Conservation (phyloP, 1,139 yeast species). For the Blastobotrys aristatus region DNA sequence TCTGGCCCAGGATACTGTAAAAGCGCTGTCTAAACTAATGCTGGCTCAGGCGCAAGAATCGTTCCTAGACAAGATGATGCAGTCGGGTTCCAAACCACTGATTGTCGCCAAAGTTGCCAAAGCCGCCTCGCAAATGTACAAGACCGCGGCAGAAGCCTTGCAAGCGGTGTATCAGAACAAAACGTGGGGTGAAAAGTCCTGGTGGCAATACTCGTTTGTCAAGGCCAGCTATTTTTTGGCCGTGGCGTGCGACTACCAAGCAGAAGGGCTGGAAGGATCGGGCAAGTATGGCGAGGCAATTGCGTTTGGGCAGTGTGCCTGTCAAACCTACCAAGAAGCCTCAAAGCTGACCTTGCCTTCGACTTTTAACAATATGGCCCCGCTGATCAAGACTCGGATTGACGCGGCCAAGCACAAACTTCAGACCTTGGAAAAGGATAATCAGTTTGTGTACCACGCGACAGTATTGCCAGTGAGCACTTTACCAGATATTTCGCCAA, state of each 20-base stretch:
- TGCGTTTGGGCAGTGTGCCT: conserved; percentile 56
- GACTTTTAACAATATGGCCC: conserved; percentile 21
- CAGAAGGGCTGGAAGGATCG: conserved; percentile 44
- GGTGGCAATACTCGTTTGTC: conserved; percentile 41
- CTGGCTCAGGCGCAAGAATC: conserved; percentile 89
- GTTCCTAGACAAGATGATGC: conserved; percentile 60
- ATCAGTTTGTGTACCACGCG: conserved; percentile 85
- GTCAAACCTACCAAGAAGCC: conserved; percentile 22
- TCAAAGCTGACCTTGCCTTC: conserved; percentile 24
- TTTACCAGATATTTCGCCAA: conserved; percentile 56
- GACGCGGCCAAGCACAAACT: conserved; percentile 42
- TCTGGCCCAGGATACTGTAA: conserved; percentile 62
- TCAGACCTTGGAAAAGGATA: conserved; percentile 62
- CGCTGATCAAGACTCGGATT: conserved; percentile 23
- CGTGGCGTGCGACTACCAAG: conserved; percentile 49
- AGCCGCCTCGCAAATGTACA: conserved; percentile 54
- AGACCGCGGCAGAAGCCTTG: conserved; percentile 45
- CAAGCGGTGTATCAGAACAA: conserved; percentile 44
- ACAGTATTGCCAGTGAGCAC: conserved; percentile 57
- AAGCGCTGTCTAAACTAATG: conserved; percentile 59
- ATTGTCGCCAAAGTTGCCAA: conserved; percentile 68
- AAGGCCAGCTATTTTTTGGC: conserved; percentile 46
- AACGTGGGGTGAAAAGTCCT: conserved; percentile 50
- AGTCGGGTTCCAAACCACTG: conserved; percentile 43
- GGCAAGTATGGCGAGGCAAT: conserved; percentile 73